A percentile compares a stretch with the other conserved stretches of the same genome.
Evolutionary conservation across 2,329 filamentous ascomycete genomes (phyloP).

Genomic region (Hypoxylon sp.): DNA sequence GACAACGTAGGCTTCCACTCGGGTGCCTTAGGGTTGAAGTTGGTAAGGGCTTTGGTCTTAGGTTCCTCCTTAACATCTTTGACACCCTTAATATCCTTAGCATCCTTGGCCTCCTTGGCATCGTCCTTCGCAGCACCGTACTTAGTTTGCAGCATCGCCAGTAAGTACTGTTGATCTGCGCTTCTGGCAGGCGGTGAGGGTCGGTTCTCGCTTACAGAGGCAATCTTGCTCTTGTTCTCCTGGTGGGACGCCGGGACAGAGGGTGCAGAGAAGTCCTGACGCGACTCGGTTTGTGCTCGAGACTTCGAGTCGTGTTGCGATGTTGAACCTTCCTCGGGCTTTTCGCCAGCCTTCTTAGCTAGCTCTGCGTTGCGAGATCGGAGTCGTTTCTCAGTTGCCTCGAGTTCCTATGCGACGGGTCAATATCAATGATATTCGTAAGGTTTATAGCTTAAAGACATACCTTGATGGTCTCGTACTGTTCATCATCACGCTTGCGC

Average conservation of each 20-base stretch:
- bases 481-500: constrained; percentile 37
- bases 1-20: neutral
- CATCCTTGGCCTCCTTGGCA: neutral
- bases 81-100: neutral
- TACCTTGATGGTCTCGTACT: constrained; percentile 39
- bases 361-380: constrained; percentile 25
- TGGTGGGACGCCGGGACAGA: neutral
- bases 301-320: neutral
- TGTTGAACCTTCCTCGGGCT: neutral
- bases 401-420: too few relatives aligned
- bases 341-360: constrained; percentile 15
- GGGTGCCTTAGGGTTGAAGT: neutral
- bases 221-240: neutral
- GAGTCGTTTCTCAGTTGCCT: too few relatives aligned
- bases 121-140: neutral
- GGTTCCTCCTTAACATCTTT: neutral
- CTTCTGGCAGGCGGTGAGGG: neutral
- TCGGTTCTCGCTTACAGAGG: neutral
- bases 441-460: constrained; percentile 24
- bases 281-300: neutral
- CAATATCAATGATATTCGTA: too few relatives aligned
- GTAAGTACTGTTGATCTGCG: too few relatives aligned
- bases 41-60: neutral
- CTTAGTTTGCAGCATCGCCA: too few relatives aligned
- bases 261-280: neutral